Evolutionary conservation across 2,329 filamentous ascomycete species (phyloP), one percentile per base, ranked within the genome.

Genomic region (Aspergillus chevalieri): DNA sequence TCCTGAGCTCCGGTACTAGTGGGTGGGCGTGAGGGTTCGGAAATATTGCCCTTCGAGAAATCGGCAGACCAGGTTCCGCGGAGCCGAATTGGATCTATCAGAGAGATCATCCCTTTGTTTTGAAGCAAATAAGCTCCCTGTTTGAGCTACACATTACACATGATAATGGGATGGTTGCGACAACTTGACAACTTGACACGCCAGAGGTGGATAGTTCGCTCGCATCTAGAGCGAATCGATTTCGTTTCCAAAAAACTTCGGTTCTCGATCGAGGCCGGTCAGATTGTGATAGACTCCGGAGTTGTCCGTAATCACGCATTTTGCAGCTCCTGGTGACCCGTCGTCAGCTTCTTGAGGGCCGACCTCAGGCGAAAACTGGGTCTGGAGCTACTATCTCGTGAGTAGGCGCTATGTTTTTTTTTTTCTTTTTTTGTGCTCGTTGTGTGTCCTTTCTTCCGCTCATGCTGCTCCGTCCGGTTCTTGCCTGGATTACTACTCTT

Each of bases 31-130:
- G 4, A 30, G 26, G 8, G n/a, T 30, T 30, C 38, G 21, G 46
- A 28, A 44, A 26, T 44, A 44, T 44, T 30, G 24, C 22, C 42
- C 21, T 44, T 44, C 42, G 22, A 51, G 51, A 56, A 56, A 47
- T 44, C 49, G 41, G 52, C 48, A 54, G 52, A 41, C 52, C 55
- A 57, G 52, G 55, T 57, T 57, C 53, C 38, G 36, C 44, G 30
- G 24, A 44, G 26, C 21, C 28, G 44, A 44, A 54, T 46, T 52
- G 34, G 47, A 54, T 54, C 42, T 52, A 55, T 53, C 52, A 53
- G 14, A 22, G 15, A 19, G 43, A 48, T 48, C 36, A 48, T 28
- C 39, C 39, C 22, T 46, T 38, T 22, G 36, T 26, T 26, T 44
- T 50, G 19, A 50, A 30, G 26, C 46, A 41, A 52, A 46, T 54